These are phyloP conservation scores for Fusarium sp. DNA, from an alignment of 2,329 filamentous ascomycete species.

Conservation along the genomic window DNA sequence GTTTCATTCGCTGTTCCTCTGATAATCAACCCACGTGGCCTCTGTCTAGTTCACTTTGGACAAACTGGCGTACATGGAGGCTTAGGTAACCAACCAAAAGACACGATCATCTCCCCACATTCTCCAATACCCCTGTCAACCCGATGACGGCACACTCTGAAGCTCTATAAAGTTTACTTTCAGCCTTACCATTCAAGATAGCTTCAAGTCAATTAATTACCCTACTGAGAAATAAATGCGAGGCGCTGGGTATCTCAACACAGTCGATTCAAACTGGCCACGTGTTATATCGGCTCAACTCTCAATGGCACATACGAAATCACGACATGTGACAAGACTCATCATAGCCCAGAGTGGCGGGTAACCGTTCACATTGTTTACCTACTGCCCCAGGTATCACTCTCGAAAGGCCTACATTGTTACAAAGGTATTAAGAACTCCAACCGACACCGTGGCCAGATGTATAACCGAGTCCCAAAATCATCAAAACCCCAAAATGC, in stretches of 20 bases:
- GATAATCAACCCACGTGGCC: constrained; percentile 13
- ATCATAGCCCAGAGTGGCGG: constrained; percentile 29
- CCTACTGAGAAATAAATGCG: background rate
- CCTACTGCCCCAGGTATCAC: constrained; percentile 38
- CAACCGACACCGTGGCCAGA: constrained; percentile 47
- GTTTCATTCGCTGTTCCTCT: background rate
- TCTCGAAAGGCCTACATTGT: constrained; percentile 42
- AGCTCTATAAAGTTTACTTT: constrained; percentile 19
- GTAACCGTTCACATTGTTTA: constrained; percentile 47
- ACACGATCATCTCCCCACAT: constrained; percentile 32
- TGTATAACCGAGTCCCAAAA: constrained; percentile 47
- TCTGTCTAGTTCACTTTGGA: background rate
- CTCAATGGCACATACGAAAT: constrained; percentile 6
- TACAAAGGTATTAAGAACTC: constrained; percentile 48
- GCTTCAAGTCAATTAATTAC: background rate
- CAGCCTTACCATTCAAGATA: constrained; percentile 24
- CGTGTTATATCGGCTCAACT: background rate
- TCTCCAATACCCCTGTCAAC: constrained; percentile 35
- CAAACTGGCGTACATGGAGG: background rate
- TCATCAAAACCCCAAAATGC: constrained; percentile 50
- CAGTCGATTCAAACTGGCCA: background rate
- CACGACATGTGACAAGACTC: constrained; percentile 21
- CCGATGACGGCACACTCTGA: constrained; percentile 37
- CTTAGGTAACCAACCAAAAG: constrained; percentile 20
- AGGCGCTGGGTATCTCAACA: background rate